phyloP scores from a whole-genome alignment of 306 rosid species.

The Abrus precatorius region DNA sequence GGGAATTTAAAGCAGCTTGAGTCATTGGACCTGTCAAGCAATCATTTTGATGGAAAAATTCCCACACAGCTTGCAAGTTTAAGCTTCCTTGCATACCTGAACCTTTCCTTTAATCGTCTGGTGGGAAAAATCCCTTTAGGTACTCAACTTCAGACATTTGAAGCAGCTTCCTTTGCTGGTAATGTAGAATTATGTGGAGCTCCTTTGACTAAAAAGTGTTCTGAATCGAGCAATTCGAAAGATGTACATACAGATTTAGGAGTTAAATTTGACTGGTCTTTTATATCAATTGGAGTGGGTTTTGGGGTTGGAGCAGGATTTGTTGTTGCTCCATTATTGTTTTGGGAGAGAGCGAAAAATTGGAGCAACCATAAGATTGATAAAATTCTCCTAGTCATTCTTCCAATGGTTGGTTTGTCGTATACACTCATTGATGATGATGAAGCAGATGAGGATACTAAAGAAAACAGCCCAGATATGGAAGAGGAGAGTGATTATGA shows the following conservation, averaged over 20 bases:
- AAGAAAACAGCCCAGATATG: conserved; percentile 38
- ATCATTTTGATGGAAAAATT: conserved; percentile 44
- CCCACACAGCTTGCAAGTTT: conserved; percentile 39
- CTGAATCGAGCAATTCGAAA: background rate
- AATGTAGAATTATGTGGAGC: conserved; percentile 49
- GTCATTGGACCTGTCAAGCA: conserved; percentile 59
- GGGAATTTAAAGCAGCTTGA: conserved; percentile 45
- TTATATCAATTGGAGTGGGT: conserved; percentile 67
- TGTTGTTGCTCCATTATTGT: conserved; percentile 54
- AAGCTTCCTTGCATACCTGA: conserved; percentile 43
- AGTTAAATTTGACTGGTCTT: conserved; percentile 58
- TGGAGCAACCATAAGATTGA: conserved; percentile 65
- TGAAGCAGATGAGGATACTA: conserved; percentile 53
- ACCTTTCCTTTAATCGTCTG: conserved; percentile 52
- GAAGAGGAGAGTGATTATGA: conserved; percentile 18
- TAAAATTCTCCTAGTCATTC: conserved; percentile 57
- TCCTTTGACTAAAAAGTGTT: background rate
- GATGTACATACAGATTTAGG: background rate
- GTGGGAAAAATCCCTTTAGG: conserved; percentile 41
- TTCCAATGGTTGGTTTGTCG: conserved; percentile 64
- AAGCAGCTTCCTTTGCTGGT: background rate
- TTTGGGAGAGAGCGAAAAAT: conserved; percentile 64
- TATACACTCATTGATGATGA: conserved; percentile 54
- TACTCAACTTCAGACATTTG: conserved; percentile 41
- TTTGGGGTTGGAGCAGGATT: conserved; percentile 76